Conservation (phyloP, 805 yeast species). For the Debaryomyces maramus region DNA sequence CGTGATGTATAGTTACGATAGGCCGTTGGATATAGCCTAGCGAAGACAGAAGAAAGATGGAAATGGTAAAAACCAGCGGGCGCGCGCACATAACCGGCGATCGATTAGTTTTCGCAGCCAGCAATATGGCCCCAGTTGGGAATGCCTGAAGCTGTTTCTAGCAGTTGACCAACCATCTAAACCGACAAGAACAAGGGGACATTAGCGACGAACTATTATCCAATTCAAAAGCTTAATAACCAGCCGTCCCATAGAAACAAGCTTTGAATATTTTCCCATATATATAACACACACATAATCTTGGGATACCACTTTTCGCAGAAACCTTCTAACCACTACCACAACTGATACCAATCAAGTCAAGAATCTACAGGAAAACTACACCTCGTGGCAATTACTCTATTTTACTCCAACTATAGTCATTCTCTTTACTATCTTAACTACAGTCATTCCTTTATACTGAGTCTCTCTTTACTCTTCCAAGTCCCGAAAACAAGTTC, state of each 20-base stretch:
- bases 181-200: too few species aligned
- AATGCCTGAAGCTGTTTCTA: not conserved
- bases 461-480: slow-evolving; percentile 1
- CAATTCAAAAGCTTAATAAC: too few species aligned
- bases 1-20: too few species aligned
- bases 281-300: too few species aligned
- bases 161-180: not conserved
- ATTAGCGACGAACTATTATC: too few species aligned
- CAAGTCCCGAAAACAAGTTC: not conserved
- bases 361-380: slow-evolving; percentile 2
- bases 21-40: not conserved
- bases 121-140: not conserved
- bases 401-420: slow-evolving; percentile 16
- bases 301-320: not conserved
- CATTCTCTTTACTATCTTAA: slow-evolving; percentile 16
- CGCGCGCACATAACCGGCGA: not conserved
- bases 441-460: slow-evolving; percentile 20
- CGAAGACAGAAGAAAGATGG: not conserved
- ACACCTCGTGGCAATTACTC: slow-evolving; percentile 8
- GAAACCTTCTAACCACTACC: not conserved
- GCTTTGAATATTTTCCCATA: too few species aligned
- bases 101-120: slow-evolving; percentile 7
- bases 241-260: too few species aligned
- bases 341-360: slow-evolving; percentile 2
- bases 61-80: not conserved